Percentiles rank a stretch among this genome's conserved stretches.
Conservation (phyloP, 345 rosid species). For the Eucalyptus urophylla region DNA sequence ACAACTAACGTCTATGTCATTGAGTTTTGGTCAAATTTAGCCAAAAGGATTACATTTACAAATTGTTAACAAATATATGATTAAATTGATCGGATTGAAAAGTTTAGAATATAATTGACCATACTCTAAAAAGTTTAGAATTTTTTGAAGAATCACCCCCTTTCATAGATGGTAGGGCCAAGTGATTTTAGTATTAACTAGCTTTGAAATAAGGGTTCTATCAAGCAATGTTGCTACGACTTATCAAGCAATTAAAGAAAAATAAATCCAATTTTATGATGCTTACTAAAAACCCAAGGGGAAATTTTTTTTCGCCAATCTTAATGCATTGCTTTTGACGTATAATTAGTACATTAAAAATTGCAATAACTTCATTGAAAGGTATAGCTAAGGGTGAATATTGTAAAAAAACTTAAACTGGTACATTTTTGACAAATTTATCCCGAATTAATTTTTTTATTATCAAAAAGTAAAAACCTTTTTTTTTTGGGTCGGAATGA, state of each 20-base stretch:
- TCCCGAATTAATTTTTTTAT: too few relatives aligned
- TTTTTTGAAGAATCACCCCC: neutral
- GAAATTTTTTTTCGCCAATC: neutral
- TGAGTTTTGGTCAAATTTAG: neutral
- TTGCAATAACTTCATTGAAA: fast-evolving
- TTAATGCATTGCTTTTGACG: neutral
- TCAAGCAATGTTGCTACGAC: neutral
- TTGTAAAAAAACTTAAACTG: fast-evolving
- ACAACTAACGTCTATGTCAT: fast-evolving
- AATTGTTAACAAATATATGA: neutral
- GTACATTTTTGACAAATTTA: fast-evolving
- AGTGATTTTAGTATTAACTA: neutral
- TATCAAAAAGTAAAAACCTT: too few relatives aligned
- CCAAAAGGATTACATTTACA: fast-evolving
- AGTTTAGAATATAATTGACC: neutral
- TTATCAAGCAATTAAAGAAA: neutral
- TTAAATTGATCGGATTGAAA: neutral
- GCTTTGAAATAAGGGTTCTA: neutral
- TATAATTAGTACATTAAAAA: neutral
- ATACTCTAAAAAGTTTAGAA: neutral
- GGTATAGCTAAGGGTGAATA: neutral
- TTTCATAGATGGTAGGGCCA: neutral
- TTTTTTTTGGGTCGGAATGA: too few relatives aligned
- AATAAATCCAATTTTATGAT: neutral
- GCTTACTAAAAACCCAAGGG: neutral